phyloP scores from a whole-genome alignment of 2,329 filamentous ascomycete genomes.

The Aspergillus brunneoviolaceus region DNA sequence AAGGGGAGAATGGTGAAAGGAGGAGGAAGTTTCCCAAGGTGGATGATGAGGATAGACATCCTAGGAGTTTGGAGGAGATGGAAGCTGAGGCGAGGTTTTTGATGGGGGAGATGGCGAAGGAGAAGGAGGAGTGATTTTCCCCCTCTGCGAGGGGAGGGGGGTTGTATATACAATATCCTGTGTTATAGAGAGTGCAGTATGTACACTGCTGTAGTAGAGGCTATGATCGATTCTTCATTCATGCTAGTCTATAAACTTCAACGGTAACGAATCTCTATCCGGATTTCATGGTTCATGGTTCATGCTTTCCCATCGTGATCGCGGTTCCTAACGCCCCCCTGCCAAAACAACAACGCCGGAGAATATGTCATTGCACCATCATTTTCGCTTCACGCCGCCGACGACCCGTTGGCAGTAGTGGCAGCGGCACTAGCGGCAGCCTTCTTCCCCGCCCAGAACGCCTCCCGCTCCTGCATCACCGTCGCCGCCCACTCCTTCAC shows the following conservation, averaged over 20 bases:
- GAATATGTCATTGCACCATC: background rate
- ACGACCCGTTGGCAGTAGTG: background rate
- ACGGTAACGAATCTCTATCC: too few species aligned
- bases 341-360: constrained; percentile 13
- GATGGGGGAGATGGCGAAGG: constrained; percentile 38
- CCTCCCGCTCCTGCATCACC: constrained; percentile 71
- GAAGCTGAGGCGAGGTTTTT: constrained; percentile 46
- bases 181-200: too few species aligned
- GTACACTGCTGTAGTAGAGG: too few species aligned
- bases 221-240: too few species aligned
- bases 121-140: constrained; percentile 24
- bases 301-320: too few species aligned
- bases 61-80: constrained; percentile 45
- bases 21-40: constrained; percentile 73
- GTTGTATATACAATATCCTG: background rate
- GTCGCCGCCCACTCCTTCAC: constrained; percentile 76
- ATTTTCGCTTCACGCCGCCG: too few species aligned
- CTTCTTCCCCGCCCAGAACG: constrained; percentile 61
- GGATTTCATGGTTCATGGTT: too few species aligned
- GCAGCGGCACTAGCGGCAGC: constrained; percentile 7
- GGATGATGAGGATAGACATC: constrained; percentile 59
- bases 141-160: background rate
- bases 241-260: too few species aligned
- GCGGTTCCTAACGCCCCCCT: too few species aligned
- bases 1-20: background rate